phyloP scores from a whole-genome alignment of 495 filamentous ascomycete genomes.

The Aspergillus bertholletiae region DNA sequence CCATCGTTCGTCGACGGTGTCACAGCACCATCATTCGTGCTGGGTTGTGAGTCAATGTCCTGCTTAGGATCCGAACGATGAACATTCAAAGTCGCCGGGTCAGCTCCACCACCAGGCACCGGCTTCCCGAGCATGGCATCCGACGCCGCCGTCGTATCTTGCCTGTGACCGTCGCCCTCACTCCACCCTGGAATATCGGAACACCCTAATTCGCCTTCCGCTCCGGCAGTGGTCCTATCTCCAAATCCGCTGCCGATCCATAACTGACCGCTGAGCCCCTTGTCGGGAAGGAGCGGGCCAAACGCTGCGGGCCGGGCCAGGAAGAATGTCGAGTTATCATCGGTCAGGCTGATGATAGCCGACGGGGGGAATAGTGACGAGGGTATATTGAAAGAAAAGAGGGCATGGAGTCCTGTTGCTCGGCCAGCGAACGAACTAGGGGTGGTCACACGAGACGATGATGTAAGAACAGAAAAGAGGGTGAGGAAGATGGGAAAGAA shows the following conservation, averaged over 20 bases:
- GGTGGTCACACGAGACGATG: slow-evolving; percentile 34
- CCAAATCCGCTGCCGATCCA: slow-evolving; percentile 91
- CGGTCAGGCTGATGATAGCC: slow-evolving; percentile 91
- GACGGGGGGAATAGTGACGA: slow-evolving; percentile 87
- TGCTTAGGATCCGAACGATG: slow-evolving; percentile 23
- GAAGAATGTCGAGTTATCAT: slow-evolving; percentile 98
- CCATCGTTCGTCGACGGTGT: slow-evolving; percentile 62
- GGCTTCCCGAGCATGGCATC: slow-evolving; percentile 28
- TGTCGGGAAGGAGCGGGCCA: slow-evolving; percentile 70
- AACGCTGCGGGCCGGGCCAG: slow-evolving; percentile 90
- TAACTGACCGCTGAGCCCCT: slow-evolving; percentile 77
- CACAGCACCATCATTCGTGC: slow-evolving; percentile 12
- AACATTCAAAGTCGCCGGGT: slow-evolving; percentile 16
- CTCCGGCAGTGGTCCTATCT: slow-evolving; percentile 55
- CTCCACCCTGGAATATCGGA: slow-evolving; percentile 96
- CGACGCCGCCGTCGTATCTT: slow-evolving; percentile 23
- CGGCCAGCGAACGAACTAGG: slow-evolving; percentile 39
- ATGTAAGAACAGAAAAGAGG: slow-evolving; percentile 47
- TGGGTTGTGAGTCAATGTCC: slow-evolving; percentile 21
- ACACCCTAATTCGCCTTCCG: slow-evolving; percentile 90
- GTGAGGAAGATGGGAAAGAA: slow-evolving; percentile 51
- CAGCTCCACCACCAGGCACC: slow-evolving; percentile 22
- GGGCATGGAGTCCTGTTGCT: slow-evolving; percentile 44
- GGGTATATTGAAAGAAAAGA: slow-evolving; percentile 64
- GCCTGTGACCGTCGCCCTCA: slow-evolving; percentile 42